Evolutionary conservation across 148 eudicot genomes (phyloP).

Genomic region (Chenopodium album): DNA sequence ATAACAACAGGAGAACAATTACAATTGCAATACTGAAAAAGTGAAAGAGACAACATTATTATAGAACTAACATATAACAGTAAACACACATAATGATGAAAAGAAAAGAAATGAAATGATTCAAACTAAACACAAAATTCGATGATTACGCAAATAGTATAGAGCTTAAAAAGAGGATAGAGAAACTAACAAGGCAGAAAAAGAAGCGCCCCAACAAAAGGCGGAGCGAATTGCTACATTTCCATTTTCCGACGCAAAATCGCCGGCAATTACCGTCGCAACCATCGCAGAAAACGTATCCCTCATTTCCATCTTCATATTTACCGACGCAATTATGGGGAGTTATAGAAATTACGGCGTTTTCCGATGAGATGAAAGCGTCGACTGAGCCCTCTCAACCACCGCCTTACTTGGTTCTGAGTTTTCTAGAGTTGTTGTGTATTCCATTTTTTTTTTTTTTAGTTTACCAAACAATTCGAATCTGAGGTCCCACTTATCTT

Average conservation of each 20-base stretch:
- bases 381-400: background rate
- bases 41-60: no score
- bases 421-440: no score
- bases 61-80: no score
- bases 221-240: constrained; percentile 29
- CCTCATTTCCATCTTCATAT: background rate
- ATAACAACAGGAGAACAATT: background rate
- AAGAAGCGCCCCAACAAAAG: constrained; percentile 50
- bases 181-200: constrained; percentile 37
- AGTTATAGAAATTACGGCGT: background rate
- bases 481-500: no score
- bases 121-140: no score
- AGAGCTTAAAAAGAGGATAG: background rate
- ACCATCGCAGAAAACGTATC: background rate
- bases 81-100: no score
- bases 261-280: background rate
- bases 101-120: no score
- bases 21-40: background rate
- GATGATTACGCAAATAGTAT: no score
- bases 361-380: background rate
- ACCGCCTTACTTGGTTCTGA: background rate
- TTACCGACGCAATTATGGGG: background rate
- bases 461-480: no score
- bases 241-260: background rate
- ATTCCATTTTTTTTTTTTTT: no score